Base-by-base conservation (phyloP, 2,329 filamentous ascomycete genomes). In the Aspergillus puulaauensis region DNA sequence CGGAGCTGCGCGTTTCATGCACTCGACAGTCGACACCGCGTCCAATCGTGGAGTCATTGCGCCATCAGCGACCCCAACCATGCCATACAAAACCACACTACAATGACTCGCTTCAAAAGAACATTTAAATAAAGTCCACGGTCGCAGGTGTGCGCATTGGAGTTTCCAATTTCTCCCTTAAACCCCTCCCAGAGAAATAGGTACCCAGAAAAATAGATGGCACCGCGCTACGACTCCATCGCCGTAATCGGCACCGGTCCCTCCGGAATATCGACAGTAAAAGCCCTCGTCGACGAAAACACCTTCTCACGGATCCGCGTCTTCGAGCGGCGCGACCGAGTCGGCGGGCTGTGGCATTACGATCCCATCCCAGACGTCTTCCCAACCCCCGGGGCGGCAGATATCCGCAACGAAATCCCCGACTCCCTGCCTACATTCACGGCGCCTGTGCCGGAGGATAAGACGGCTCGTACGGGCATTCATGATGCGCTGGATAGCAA, bases 281-380 rank as follows among this genome's bases (percentile, higher is more conserved):
- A 35, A 50, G 71, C 71, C 3, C 61, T 74, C 1, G 54, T 62
- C 8, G 64, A 72, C 39, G 72, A 74, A 54, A 67, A 71, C 1
- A 54, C 57, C 8, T 74, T 74, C 49, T 58, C 67, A n/a, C 66
- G 43, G 0, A 69, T 73, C 48, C 66, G 67, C 8, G 63, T 73
- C 4, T 74, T 73, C 40, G 71, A 73, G 55, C 60, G 72, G 55
- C 66, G 67, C 35, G 61, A 70, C 52, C 59, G 61, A 15, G 62
- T 68, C 3, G 71, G 71, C 15, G 71, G 71, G 6, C 66, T 68
- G 5, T 74, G 72, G 72, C 63, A 66, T 35, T 68, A 65, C 48
- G 69, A 72, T 49, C 57, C 66, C 14, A 54, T 59, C 1, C 68
- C 70, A 1, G 68, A 70, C 46, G 44, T 52, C 14, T 72, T 72